Base-by-base conservation (phyloP, 2,329 filamentous ascomycete species). In the Colletotrichum kahawae region DNA sequence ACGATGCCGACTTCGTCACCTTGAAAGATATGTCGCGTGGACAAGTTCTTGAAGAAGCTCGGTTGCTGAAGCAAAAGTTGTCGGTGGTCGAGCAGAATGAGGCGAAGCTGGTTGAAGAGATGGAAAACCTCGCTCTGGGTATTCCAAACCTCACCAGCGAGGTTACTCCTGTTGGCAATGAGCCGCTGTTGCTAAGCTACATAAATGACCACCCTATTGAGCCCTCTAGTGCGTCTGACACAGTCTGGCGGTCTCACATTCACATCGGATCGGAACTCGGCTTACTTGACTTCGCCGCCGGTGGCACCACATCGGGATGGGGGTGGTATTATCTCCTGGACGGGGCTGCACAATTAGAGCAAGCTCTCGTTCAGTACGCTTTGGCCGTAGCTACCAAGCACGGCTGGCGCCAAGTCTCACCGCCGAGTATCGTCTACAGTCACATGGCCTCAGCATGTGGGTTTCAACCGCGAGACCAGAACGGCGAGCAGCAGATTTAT, bases 301-400 rank as follows among this genome's bases (percentile, higher is more conserved):
- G 95, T 7, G 93, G 93, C 3, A 92, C 91, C n/a, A 93, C 95
- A 2, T 95, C 93, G 5, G 97, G 97, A 48, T 99, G 96, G 96
- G 97, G 97, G 2, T 99, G 95, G 95, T 99, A 99, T 86, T 98
- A 95, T 84, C 91, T 99, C 13, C 88, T 95, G n/a, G 95, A 96
- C 81, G 96, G 98, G 81, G 97, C 93, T 10, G 96, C 96, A 0
- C 91, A 97, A 83, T 90, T 99, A n/a, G 97, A 99, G 85, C 96
- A 98, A 82, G 97, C 97, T 0, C 90, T 99, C 4, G 87, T 98
- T 14, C 93, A 96, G 82, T 98, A 97, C 83, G 93, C 97, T 0
- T 89, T 98, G 4, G 88, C 90, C 12, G 91, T 94, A 2, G 94
- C 95, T 10, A 91, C 92, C 71, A 90, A 89, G 64, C 89, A 91